Percentiles rank a stretch among this genome's conserved stretches.
Conservation (phyloP, 225 moss, liverwort and hornwort genomes). For the Marchantia polymorpha region DNA sequence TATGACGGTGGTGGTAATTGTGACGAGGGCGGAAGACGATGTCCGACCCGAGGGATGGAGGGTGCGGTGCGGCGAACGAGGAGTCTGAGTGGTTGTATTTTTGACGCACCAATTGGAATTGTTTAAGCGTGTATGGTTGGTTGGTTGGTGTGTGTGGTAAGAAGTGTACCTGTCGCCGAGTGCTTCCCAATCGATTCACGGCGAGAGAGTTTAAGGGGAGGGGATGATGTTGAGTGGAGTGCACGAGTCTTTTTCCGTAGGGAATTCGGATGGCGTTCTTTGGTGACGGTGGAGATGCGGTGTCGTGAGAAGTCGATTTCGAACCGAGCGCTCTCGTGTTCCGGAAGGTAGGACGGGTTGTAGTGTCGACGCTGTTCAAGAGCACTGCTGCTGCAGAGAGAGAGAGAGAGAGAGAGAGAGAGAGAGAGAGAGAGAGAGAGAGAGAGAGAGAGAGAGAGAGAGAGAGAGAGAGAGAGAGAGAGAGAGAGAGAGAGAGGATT, state of each 20-base stretch:
- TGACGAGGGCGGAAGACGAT: background rate
- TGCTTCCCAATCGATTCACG: background rate
- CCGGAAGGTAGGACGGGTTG: background rate
- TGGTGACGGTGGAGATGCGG: constrained; percentile 4
- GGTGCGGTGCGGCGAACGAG: background rate
- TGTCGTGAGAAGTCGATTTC: constrained; percentile 8
- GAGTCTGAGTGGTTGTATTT: too few species aligned
- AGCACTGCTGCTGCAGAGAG: too few species aligned
- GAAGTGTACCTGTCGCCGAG: background rate
- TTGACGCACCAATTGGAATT: background rate
- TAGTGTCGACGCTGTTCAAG: background rate
- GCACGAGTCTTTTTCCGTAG: background rate
- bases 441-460: background rate
- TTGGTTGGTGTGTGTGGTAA: too few species aligned
- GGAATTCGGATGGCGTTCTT: constrained; percentile 9
- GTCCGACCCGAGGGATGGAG: background rate
- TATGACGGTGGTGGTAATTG: background rate
- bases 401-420: background rate
- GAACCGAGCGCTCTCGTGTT: constrained; percentile 9
- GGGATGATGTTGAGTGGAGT: constrained; percentile 14
- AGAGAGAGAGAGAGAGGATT: background rate
- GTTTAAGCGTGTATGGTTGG: background rate
- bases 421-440: background rate
- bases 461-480: background rate
- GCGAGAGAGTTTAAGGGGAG: background rate